phyloP scores from a whole-genome alignment of 192 early-diverging fungal species.

The Mortierella claussenii region DNA sequence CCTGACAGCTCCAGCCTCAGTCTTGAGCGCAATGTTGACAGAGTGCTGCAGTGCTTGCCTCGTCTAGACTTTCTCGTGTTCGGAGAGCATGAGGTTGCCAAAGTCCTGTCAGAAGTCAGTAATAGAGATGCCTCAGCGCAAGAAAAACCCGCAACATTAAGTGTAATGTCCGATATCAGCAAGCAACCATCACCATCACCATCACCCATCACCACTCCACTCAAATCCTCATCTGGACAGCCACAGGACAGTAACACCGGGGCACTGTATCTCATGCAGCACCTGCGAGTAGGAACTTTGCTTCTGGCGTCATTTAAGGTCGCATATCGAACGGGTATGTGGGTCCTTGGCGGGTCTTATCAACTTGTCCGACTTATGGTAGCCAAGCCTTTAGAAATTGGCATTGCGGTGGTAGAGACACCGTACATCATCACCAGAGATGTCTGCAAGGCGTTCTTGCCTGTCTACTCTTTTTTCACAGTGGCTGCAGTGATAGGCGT shows the following conservation, averaged over 20 bases:
- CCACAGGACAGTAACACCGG: background rate
- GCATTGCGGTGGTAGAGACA: slow-evolving; percentile 6
- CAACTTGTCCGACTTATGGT: background rate
- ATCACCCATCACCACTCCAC: background rate
- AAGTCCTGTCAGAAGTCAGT: background rate
- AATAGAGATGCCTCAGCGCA: too few relatives aligned
- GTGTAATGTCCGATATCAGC: too few relatives aligned
- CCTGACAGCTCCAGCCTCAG: background rate
- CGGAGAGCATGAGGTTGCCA: too few relatives aligned
- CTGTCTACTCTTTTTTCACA: slow-evolving; percentile 44
- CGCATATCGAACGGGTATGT: too few relatives aligned
- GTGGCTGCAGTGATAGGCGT: slow-evolving; percentile 40
- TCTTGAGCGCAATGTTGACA: background rate
- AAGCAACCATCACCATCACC: background rate
- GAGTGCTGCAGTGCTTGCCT: too few relatives aligned
- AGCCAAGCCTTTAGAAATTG: background rate
- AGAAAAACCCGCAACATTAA: too few relatives aligned
- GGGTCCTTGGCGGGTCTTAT: slow-evolving; percentile 7
- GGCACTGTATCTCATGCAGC: background rate
- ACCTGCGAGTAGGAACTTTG: background rate
- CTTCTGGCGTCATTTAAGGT: too few relatives aligned
- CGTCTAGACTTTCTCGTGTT: too few relatives aligned
- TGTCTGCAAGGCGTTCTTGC: slow-evolving; percentile 38
- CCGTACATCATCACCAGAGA: slow-evolving; percentile 25
- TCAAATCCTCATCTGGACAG: background rate